These are phyloP conservation scores for Geotrichum phurueaensis DNA, from an alignment of 1,139 yeast genomes.

Conservation along the genomic window DNA sequence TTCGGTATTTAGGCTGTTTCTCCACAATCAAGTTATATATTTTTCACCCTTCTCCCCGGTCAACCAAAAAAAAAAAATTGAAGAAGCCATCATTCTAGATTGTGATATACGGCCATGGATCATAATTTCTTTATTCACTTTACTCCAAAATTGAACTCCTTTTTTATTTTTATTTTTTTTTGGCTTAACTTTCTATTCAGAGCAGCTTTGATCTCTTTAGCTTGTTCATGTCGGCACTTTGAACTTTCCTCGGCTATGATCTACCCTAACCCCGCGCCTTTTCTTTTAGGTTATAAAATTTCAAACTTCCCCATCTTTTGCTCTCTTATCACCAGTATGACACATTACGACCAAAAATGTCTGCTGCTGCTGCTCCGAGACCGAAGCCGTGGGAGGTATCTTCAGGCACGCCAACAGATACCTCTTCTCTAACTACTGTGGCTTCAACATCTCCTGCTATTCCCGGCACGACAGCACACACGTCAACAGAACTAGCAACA, in stretches of 20 bases:
- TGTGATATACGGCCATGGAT: no score
- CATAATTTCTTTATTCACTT: no score
- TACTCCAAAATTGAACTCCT: no score
- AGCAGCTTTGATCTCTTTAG: no score
- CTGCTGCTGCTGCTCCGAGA: constrained; percentile 31
- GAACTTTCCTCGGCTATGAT: neutral
- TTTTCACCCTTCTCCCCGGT: no score
- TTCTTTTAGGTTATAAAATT: neutral
- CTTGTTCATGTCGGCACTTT: constrained; percentile 1
- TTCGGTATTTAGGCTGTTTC: neutral
- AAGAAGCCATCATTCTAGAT: no score
- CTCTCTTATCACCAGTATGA: constrained; percentile 6
- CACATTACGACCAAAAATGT: constrained; percentile 7
- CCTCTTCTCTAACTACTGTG: constrained; percentile 4
- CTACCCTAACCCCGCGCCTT: constrained; percentile 2
- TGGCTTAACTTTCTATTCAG: neutral
- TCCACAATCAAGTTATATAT: neutral
- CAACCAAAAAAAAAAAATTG: no score
- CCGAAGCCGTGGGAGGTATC: constrained; percentile 76
- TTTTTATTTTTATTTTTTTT: no score
- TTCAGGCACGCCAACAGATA: constrained; percentile 40
- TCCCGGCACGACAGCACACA: neutral
- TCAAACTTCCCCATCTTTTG: constrained; percentile 12
- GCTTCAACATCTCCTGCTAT: constrained; percentile 1
- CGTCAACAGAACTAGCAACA: constrained; percentile 9